These are phyloP conservation scores for Ceratocystis albifundus DNA, from an alignment of 2,329 filamentous ascomycete genomes.

Conservation along the genomic window DNA sequence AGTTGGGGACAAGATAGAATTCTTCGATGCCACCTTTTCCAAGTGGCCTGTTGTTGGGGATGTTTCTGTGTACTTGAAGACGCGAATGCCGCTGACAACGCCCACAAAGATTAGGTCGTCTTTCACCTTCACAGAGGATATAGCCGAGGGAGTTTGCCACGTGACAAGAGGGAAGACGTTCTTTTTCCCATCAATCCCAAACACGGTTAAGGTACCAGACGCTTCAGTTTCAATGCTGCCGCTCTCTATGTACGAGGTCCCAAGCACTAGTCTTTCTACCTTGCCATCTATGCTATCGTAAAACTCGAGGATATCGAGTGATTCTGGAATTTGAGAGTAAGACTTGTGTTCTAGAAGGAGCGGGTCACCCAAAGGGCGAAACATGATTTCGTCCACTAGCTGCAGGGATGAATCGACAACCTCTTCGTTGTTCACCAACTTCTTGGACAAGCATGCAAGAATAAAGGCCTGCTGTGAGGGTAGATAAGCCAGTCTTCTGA, in stretches of 20 bases:
- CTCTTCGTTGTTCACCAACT: conserved; percentile 60
- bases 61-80: conserved; percentile 46
- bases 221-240: neutral
- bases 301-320: conserved; percentile 66
- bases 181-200: conserved; percentile 68
- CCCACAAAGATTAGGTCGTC: conserved; percentile 71
- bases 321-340: conserved; percentile 64
- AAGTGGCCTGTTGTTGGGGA: conserved; percentile 47
- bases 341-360: conserved; percentile 45
- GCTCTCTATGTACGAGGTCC: conserved; percentile 50
- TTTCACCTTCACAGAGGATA: conserved; percentile 64
- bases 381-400: conserved; percentile 81
- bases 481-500: conserved; percentile 79
- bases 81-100: conserved; percentile 72
- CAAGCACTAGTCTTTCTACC: conserved; percentile 77
- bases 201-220: conserved; percentile 41
- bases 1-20: conserved; percentile 72
- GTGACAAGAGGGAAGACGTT: conserved; percentile 61
- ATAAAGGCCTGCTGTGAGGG: conserved; percentile 68
- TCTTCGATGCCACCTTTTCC: conserved; percentile 61
- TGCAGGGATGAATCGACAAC: conserved; percentile 68
- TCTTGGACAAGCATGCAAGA: conserved; percentile 70
- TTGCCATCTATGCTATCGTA: conserved; percentile 43
- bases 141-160: conserved; percentile 63
- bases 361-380: conserved; percentile 61